These are phyloP conservation scores for Aurifilum marmelostoma DNA, from an alignment of 2,329 filamentous ascomycete genomes.

Conservation along the genomic window DNA sequence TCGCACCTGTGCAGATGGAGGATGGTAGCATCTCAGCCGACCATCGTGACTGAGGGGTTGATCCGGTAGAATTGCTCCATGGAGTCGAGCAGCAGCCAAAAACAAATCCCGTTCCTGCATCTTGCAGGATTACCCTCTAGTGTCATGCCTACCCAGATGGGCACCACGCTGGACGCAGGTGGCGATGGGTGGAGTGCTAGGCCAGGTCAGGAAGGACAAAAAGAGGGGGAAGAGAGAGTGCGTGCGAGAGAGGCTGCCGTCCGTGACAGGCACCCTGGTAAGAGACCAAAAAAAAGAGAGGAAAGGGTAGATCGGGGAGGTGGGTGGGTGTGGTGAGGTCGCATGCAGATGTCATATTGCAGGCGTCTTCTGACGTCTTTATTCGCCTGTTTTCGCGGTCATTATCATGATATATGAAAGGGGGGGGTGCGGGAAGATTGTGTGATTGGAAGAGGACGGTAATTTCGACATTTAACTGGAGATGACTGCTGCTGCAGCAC, in stretches of 20 bases:
- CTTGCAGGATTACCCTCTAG: not conserved
- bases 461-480: not conserved
- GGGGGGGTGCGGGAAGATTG: not conserved
- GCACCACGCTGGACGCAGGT: not conserved
- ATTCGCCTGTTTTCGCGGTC: constrained; percentile 7
- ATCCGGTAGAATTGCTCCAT: constrained; percentile 4
- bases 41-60: constrained; percentile 20
- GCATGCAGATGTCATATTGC: constrained; percentile 9
- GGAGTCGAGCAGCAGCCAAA: not conserved
- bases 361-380: not conserved
- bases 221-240: too few species aligned
- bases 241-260: not conserved
- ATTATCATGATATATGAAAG: not conserved
- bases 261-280: constrained; percentile 1
- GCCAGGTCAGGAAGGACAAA: constrained; percentile 11
- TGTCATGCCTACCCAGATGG: not conserved
- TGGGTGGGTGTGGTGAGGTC: not conserved
- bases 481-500: not conserved
- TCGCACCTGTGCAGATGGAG: constrained; percentile 11
- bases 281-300: not conserved
- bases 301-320: not conserved
- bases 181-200: not conserved
- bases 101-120: not conserved
- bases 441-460: not conserved
- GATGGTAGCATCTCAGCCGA: not conserved